Conservation (phyloP, 1,139 yeast species). For the Magnusiomyces suaveolens region DNA sequence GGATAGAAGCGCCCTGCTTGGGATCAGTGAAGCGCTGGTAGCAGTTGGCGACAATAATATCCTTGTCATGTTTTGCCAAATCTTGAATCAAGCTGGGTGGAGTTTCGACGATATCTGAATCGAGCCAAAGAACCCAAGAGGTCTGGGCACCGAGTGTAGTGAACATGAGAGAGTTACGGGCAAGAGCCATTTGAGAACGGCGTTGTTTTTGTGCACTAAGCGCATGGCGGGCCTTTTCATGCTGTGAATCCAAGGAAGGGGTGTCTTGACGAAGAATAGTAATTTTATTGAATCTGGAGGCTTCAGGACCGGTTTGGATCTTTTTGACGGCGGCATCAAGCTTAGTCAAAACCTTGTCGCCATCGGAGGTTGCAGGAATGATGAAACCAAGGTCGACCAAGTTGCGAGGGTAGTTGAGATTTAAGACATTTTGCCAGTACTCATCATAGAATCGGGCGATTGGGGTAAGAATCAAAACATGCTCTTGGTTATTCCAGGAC, state of each 20-base stretch:
- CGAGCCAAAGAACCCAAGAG: constrained; percentile 94
- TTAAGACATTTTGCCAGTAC: constrained; percentile 77
- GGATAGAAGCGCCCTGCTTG: constrained; percentile 47
- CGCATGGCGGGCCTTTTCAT: constrained; percentile 72
- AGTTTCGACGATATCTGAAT: constrained; percentile 85
- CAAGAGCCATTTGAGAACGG: constrained; percentile 83
- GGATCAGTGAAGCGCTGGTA: constrained; percentile 65
- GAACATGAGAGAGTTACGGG: constrained; percentile 81
- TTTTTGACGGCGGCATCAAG: constrained; percentile 68
- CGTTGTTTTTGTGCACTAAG: constrained; percentile 73
- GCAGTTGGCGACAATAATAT: constrained; percentile 84
- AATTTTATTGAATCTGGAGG: constrained; percentile 60
- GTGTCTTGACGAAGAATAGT: constrained; percentile 88
- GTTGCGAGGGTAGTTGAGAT: constrained; percentile 71
- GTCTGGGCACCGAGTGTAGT: constrained; percentile 86
- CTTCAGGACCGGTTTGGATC: constrained; percentile 49
- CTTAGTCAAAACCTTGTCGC: constrained; percentile 62
- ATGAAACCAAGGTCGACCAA: constrained; percentile 84
- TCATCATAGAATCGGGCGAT: constrained; percentile 74
- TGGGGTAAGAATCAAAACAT: constrained; percentile 77
- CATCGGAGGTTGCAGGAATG: constrained; percentile 69
- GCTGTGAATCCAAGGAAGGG: constrained; percentile 46
- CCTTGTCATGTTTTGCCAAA: constrained; percentile 74
- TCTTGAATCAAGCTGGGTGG: constrained; percentile 78
- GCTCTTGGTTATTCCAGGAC: constrained; percentile 66